Percentiles rank a stretch among this genome's conserved stretches.
phyloP scores from a whole-genome alignment of 2,329 filamentous ascomycete genomes.

The Purpureocillium takamizusanense region DNA sequence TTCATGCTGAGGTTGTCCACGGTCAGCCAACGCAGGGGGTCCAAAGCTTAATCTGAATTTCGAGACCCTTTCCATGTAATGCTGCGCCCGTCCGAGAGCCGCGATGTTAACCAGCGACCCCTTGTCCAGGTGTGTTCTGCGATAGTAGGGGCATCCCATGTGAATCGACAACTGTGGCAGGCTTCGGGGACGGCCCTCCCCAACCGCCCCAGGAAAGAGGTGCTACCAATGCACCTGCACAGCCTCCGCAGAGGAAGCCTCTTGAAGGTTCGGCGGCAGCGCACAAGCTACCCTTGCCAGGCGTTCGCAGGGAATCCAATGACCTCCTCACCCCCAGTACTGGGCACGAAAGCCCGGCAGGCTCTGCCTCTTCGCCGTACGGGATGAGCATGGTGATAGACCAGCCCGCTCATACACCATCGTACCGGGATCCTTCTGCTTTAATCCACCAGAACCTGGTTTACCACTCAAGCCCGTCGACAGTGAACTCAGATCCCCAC shows the following conservation, averaged over 20 bases:
- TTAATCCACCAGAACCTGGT: constrained; percentile 16
- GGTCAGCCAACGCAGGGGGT: too few species aligned
- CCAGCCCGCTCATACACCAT: neutral
- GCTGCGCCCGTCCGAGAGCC: too few species aligned
- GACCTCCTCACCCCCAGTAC: constrained; percentile 6
- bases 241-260: neutral
- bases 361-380: too few species aligned
- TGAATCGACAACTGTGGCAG: constrained; percentile 16
- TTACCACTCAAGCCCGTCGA: constrained; percentile 1
- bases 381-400: too few species aligned
- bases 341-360: constrained; percentile 3
- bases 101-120: neutral
- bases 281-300: too few species aligned
- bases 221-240: neutral
- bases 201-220: neutral
- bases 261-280: too few species aligned
- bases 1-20: too few species aligned
- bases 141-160: constrained; percentile 22
- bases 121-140: constrained; percentile 21
- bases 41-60: too few species aligned
- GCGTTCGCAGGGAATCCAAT: neutral
- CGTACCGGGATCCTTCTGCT: constrained; percentile 8
- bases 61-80: too few species aligned
- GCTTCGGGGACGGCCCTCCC: neutral
- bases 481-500: neutral